phyloP scores from a whole-genome alignment of 1,139 yeast genomes.

The Kodamaea sp. region DNA sequence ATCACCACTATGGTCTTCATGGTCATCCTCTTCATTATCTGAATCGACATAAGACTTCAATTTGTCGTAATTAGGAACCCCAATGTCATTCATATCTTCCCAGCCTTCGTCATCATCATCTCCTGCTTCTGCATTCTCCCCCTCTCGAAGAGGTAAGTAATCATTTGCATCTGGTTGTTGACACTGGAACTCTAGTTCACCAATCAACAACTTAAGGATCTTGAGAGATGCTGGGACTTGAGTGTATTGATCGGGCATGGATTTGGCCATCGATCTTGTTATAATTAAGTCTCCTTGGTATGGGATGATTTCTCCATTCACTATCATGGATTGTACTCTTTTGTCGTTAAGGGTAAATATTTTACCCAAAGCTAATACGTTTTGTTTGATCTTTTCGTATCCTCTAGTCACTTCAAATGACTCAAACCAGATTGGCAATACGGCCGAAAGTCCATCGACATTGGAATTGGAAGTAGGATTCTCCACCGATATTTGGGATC shows the following conservation, averaged over 20 bases:
- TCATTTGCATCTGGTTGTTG: conserved; percentile 47
- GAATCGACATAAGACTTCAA: conserved; percentile 53
- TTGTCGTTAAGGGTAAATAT: conserved; percentile 61
- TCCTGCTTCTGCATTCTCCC: conserved; percentile 39
- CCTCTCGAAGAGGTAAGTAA: conserved; percentile 30
- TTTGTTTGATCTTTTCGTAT: conserved; percentile 67
- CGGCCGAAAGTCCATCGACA: conserved; percentile 43
- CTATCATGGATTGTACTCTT: conserved; percentile 52
- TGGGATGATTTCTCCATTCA: conserved; percentile 77
- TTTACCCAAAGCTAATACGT: conserved; percentile 68
- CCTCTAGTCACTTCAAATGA: conserved; percentile 84
- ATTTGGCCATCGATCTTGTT: conserved; percentile 81
- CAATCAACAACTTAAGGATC: conserved; percentile 67
- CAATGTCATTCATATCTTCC: conserved; percentile 78
- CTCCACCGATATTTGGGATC: conserved; percentile 35
- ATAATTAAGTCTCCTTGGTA: conserved; percentile 63
- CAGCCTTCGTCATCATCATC: conserved; percentile 59
- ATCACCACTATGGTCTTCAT: conserved; percentile 32
- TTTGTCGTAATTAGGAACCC: conserved; percentile 60
- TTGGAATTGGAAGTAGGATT: conserved; percentile 22
- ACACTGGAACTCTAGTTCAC: conserved; percentile 67
- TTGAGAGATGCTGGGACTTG: conserved; percentile 70
- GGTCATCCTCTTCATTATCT: conserved; percentile 41
- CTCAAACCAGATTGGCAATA: conserved; percentile 77
- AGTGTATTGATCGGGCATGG: conserved; percentile 63